Base-by-base conservation (phyloP, 1,284 basidiomycete species). In the Marasmius oreades region DNA sequence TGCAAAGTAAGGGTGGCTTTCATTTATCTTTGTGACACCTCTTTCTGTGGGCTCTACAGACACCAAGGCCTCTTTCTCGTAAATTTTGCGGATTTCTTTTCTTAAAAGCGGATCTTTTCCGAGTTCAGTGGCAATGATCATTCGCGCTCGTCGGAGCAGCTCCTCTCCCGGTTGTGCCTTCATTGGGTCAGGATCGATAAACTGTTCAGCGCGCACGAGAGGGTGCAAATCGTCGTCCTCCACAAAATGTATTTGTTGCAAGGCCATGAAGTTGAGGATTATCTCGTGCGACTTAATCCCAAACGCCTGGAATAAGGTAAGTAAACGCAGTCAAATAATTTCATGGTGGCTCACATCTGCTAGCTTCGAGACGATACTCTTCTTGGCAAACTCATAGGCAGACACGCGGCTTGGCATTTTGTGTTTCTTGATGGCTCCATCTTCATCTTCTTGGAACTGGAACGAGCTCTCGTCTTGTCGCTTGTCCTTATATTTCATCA, bases 71-170 rank as follows among this genome's bases (percentile, higher is more conserved):
- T 88, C 82, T 7, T 80, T 76, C 65, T 85, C 88, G 77, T 96
- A 95, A 26, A 85, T 72, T 52, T 86, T 80, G 53, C 96, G 85
- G 42, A 94, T 86, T 61, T 89, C 82, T 61, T 89, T 86, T 55
- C 93, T 83, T 46, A 99, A 80, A 18, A 94, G 76, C 8, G 96
- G 97, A 69, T 99, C 95, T 66, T 92, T 94, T 23, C 93, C 92
- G 20, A 99, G 81, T 70, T 99, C 97, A 1, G 90, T 93, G 11
- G 90, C 83, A 37, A 98, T 75, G 59, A 99, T 89, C 77, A 92
- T 84, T 56, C 92, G 86, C 7, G 95, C 93, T 34, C 83, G 84
- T 53, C 77, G 77, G 46, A 93, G 77, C 18, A 89, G 69, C 53
- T 90, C 86, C 55, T 90, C 84, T 0, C 85, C 71, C 6, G 81